A percentile compares a stretch with the other conserved stretches of the same genome.
These are phyloP conservation scores for Puccinia polysora DNA, from an alignment of 1,284 basidiomycete species.

Conservation along the genomic window DNA sequence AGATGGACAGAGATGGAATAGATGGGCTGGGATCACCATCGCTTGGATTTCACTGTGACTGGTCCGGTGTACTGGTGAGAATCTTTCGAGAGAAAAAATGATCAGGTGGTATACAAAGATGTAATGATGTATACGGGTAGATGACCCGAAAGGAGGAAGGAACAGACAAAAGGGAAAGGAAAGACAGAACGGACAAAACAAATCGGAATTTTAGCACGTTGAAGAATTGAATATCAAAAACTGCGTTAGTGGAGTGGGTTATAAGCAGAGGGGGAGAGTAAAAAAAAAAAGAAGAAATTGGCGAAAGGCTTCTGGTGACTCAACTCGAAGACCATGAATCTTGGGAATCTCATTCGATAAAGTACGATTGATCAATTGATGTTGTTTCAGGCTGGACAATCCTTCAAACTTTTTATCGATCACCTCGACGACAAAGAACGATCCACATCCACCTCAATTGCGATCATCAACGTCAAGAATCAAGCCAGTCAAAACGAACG, in stretches of 20 bases:
- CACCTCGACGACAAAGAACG: constrained; percentile 90
- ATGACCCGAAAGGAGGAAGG: too few species aligned
- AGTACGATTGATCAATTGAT: constrained; percentile 79
- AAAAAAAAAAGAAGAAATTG: neutral
- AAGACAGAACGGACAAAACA: neutral
- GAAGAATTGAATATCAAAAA: neutral
- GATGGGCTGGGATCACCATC: neutral
- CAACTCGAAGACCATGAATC: constrained; percentile 90
- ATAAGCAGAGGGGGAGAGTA: neutral
- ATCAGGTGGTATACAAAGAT: neutral
- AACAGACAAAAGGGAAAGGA: neutral
- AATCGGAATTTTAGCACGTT: neutral
- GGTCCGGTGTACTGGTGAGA: neutral
- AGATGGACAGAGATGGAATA: too few species aligned
- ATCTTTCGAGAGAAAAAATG: neutral
- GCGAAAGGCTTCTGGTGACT: constrained; percentile 47
- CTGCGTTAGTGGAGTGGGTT: neutral
- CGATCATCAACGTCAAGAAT: too few species aligned
- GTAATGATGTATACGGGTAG: neutral
- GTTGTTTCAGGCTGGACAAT: constrained; percentile 83
- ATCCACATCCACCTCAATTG: constrained; percentile 83
- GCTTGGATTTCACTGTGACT: neutral
- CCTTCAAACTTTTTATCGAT: constrained; percentile 79
- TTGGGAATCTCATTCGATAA: constrained; percentile 84
- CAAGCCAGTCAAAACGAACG: neutral